A percentile compares a stretch with the other conserved stretches of the same genome.
Conservation (phyloP, 1,139 yeast genomes). For the Candida freyschussii region DNA sequence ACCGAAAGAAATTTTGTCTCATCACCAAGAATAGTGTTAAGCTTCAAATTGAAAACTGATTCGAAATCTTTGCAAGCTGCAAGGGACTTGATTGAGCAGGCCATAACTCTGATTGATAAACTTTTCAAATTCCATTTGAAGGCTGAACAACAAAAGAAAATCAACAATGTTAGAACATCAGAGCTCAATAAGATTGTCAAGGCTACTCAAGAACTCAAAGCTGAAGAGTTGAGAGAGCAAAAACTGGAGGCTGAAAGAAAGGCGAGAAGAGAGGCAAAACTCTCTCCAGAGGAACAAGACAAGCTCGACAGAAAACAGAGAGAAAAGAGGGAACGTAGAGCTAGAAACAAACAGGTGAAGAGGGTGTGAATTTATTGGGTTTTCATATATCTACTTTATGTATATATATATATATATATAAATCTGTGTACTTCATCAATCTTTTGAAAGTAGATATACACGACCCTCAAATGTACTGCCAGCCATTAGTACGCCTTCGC, state of each 20-base stretch:
- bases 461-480: slow-evolving; percentile 65
- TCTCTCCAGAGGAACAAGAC: slow-evolving; percentile 69
- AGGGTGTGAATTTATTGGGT: slow-evolving; percentile 33
- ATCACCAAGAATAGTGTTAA: slow-evolving; percentile 51
- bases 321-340: slow-evolving; percentile 51
- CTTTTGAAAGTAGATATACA: slow-evolving; percentile 7
- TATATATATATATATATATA: slow-evolving; percentile 1
- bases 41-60: slow-evolving; percentile 45
- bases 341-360: slow-evolving; percentile 38
- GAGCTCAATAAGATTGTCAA: slow-evolving; percentile 52
- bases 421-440: slow-evolving; percentile 6
- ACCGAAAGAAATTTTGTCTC: slow-evolving; percentile 38
- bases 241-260: slow-evolving; percentile 66
- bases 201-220: slow-evolving; percentile 58
- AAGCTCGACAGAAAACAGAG: slow-evolving; percentile 70
- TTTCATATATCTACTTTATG: too few species aligned
- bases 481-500: slow-evolving; percentile 65
- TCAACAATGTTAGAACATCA: slow-evolving; percentile 47
- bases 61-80: slow-evolving; percentile 44
- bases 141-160: slow-evolving; percentile 70
- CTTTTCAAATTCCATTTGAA: slow-evolving; percentile 33
- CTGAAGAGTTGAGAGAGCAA: slow-evolving; percentile 64
- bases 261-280: slow-evolving; percentile 48
- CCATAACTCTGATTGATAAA: slow-evolving; percentile 50
- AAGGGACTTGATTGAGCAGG: slow-evolving; percentile 44